Base-by-base conservation (phyloP, 768 basidiomycete species). In the Collybia nuda region DNA sequence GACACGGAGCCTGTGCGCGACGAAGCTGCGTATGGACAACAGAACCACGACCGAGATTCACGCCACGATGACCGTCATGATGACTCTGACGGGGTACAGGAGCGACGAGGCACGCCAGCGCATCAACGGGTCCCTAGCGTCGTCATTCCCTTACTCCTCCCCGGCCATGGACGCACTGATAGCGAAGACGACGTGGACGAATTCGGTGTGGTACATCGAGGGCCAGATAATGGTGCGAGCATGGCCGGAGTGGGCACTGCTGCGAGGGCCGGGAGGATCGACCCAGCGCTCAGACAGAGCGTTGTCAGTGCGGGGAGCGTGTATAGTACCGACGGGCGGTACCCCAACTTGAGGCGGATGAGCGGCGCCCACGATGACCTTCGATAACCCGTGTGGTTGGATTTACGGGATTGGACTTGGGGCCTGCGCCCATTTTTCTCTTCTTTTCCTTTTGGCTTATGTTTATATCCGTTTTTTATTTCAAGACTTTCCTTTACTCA, bases 241-340 rank as follows among this genome's bases (percentile, higher is more conserved):
- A 77, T 79, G 78, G 71, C 72, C 8, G 78, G 78, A 7, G 54
- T 79, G 7, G 78, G 77, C 11, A 79, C 77, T 1, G 69, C 67
- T 4, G 67, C 66, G 24, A 57, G 74, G 2, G 61, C 70, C 21
- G 66, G 71, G 51, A 37, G 56, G 36, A 56, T 69, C 42, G 57
- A 32, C 32, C 14, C 32, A 11, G 32, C 32, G 7, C 32, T 32
- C 5, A 32, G 32, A 11, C 32, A 32, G 32, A 32, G 32, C 14
- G 11, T 28, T 11, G 28, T 28, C 28, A 28, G 28, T 28, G 32
- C 32, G 32, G 32, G 32, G 32, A 32, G 32, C 14, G 32, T 32
- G 32, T 32, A 32, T 11, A 32, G 32, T 11, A 32, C 32, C 9
- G 32, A 32, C 12, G 32, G 32, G 32, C 32, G 32, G 32, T 32